Base-by-base conservation (phyloP, 2,329 filamentous ascomycete genomes). In the Cercospora sp. region DNA sequence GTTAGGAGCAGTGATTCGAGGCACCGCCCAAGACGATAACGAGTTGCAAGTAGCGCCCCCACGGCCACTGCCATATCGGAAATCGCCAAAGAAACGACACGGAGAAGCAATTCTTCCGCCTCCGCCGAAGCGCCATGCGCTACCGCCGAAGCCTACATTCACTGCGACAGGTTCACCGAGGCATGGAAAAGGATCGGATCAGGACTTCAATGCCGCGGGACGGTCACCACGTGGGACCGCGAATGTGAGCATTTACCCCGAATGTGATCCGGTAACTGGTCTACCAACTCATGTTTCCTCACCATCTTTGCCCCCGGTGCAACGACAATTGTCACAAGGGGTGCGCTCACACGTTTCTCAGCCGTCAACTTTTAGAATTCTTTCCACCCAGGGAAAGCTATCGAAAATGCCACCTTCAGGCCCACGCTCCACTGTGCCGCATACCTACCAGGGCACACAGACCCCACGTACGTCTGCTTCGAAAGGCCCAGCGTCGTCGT, bases 1-100 rank as follows among this genome's bases (percentile, higher is more conserved):
- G 12, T 24, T 66, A 12, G 64, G 64, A 13, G 55, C 57, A 24
- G 64, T 66, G 13, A 40, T 66, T 53, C 40, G 57, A 26, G 64
- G 55, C 24, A 61, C 64, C 21, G 57, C 58, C 7, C 40, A 45
- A 13, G 57, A 66, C 32, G 62, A 26, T 8, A 13, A 62, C 43
- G 64, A 61, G 30, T 24, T 66, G 18, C 57, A 66, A 55, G 30
- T 66, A 26, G 45, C 57, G 24, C 13, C 57, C 8, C 64, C 64
- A 12, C 64, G 58, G 18, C 64, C 64, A 12, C 43, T 66, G 24
- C 40, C 64, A 3, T 37, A 18, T 24, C 28, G 58, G 18, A 24
- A 49, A 45, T 26, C 43, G 43, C 30, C 64, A 43, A 28, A 59
- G 30, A 65, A 65, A 37, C 53, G 62, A 59, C 45, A 26, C 5